Percentiles rank a stretch among this genome's conserved stretches.
These are phyloP conservation scores for Viola odorata DNA, from an alignment of 345 rosid species.

Conservation along the genomic window DNA sequence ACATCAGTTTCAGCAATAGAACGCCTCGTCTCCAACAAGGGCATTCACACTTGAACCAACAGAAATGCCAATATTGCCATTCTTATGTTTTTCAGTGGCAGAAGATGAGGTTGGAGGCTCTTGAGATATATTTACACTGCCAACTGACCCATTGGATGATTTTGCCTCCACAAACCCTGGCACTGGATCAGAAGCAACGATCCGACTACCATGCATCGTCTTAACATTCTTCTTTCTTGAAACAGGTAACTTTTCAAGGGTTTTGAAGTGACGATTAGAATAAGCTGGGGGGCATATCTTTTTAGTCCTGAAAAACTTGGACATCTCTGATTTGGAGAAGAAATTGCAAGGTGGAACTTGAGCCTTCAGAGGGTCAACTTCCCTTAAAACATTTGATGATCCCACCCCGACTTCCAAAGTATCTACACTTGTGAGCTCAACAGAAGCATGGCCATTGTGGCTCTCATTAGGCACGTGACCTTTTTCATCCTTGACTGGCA, in stretches of 20 bases:
- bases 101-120: constrained; percentile 28
- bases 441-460: constrained; percentile 22
- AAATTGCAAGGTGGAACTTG: constrained; percentile 76
- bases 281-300: constrained; percentile 49
- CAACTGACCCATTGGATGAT: constrained; percentile 31
- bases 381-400: constrained; percentile 29
- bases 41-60: constrained; percentile 22
- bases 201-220: constrained; percentile 17
- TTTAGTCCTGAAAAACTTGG: constrained; percentile 53
- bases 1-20: constrained; percentile 21
- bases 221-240: constrained; percentile 26
- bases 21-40: constrained; percentile 17
- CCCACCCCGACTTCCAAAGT: constrained; percentile 24
- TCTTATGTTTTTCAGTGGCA: constrained; percentile 26
- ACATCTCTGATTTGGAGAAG: constrained; percentile 83
- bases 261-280: constrained; percentile 37
- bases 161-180: constrained; percentile 28
- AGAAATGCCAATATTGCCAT: constrained; percentile 32
- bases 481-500: constrained; percentile 19
- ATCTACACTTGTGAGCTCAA: constrained; percentile 15
- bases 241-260: constrained; percentile 32
- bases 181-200: constrained; percentile 15
- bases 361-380: constrained; percentile 67
- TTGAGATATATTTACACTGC: constrained; percentile 14
- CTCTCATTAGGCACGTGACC: constrained; percentile 24